Evolutionary conservation across 129 eudicot species (phyloP).

Genomic region (Rutidosis leptorrhynchoides): DNA sequence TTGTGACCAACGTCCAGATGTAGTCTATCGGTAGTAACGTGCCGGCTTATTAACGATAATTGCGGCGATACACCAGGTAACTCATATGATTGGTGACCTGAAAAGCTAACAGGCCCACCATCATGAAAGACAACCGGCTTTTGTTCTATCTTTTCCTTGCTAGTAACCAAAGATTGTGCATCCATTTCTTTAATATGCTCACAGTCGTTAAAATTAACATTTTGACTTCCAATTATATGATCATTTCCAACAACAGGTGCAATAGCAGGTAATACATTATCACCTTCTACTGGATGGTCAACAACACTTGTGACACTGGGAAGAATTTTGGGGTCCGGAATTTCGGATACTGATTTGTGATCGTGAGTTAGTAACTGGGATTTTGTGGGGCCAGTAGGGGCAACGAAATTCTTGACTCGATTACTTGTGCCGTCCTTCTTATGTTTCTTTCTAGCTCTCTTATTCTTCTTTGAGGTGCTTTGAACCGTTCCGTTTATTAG

Average conservation of each 20-base stretch:
- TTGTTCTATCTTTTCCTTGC: constrained; percentile 38
- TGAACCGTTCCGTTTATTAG: constrained; percentile 38
- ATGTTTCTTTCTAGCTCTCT: constrained; percentile 52
- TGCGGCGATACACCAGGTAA: constrained; percentile 75
- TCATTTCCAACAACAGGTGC: constrained; percentile 26
- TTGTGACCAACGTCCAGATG: constrained; percentile 86
- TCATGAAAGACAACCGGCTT: constrained; percentile 33
- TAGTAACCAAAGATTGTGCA: constrained; percentile 24
- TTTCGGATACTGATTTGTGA: constrained; percentile 10
- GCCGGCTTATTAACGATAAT: constrained; percentile 48
- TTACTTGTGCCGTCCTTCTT: constrained; percentile 36
- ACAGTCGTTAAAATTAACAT: constrained; percentile 12
- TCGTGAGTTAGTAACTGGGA: constrained; percentile 19
- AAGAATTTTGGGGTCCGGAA: constrained; percentile 13
- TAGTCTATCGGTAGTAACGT: constrained; percentile 76
- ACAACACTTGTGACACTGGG: constrained; percentile 18
- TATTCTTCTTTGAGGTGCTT: constrained; percentile 53
- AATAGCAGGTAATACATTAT: constrained; percentile 20
- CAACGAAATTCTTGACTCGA: constrained; percentile 32
- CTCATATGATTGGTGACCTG: constrained; percentile 62
- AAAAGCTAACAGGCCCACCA: constrained; percentile 32
- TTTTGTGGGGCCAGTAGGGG: constrained; percentile 32
- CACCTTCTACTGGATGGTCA: constrained; percentile 26
- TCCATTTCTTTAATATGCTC: constrained; percentile 31
- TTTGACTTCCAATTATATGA: constrained; percentile 17